Evolutionary conservation across 2,329 filamentous ascomycete species (phyloP).

Genomic region (Colletotrichum sojae): DNA sequence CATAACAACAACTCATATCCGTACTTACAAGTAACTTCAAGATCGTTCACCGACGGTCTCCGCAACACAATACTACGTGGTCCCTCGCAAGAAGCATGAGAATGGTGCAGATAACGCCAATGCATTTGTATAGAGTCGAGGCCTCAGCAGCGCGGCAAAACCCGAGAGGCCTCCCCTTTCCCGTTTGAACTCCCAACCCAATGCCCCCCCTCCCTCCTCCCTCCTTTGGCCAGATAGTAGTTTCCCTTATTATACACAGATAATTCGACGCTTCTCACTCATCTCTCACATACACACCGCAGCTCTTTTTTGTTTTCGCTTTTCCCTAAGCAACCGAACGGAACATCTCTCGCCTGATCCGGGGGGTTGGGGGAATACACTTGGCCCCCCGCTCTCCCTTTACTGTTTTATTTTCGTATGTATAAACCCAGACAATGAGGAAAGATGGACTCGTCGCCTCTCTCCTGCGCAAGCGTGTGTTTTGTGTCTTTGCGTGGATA

Average conservation of each 20-base stretch:
- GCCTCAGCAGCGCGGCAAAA: background rate
- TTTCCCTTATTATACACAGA: constrained; percentile 32
- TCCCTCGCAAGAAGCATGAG: no score
- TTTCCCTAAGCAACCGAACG: constrained; percentile 13
- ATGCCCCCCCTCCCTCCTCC: background rate
- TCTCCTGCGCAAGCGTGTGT: no score
- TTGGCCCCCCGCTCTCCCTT: background rate
- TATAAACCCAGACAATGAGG: constrained; percentile 22
- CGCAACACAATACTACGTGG: no score
- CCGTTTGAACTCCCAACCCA: constrained; percentile 33
- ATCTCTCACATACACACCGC: background rate
- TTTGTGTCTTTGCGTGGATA: background rate
- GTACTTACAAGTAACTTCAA: no score
- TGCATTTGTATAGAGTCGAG: constrained; percentile 4
- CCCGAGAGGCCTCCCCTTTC: background rate
- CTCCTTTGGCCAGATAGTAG: constrained; percentile 13
- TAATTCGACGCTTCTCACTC: background rate
- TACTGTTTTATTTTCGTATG: constrained; percentile 15
- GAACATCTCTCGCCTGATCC: constrained; percentile 5
- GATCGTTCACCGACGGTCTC: no score
- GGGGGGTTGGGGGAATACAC: background rate
- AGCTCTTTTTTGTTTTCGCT: constrained; percentile 24
- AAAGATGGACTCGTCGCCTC: constrained; percentile 14
- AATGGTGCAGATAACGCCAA: constrained; percentile 9
- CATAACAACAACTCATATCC: background rate